These are phyloP conservation scores for Corniculantispora saksenae DNA, from an alignment of 2,329 filamentous ascomycete genomes.

Conservation along the genomic window DNA sequence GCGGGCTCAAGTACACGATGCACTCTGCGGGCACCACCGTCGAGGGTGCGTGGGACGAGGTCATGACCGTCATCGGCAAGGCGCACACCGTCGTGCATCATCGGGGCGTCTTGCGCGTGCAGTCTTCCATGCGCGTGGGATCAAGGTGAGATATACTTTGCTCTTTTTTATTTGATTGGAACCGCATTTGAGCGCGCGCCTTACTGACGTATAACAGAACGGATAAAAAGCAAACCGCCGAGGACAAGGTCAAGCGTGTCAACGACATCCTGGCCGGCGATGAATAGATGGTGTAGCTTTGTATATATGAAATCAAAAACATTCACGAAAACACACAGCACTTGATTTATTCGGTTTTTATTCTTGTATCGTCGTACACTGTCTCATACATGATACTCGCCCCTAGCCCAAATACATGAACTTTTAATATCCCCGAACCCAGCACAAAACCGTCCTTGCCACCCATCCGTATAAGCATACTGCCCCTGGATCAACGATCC, in stretches of 20 bases:
- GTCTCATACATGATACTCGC: neutral
- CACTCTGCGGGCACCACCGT: conserved; percentile 93
- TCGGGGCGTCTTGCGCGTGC: conserved; percentile 77
- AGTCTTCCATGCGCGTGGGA: conserved; percentile 85
- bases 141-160: conserved; percentile 56
- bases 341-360: neutral
- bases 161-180: neutral
- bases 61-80: conserved; percentile 83
- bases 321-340: neutral
- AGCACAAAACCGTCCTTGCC: neutral
- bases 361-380: conserved; percentile 7
- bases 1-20: conserved; percentile 82
- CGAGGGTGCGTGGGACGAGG: conserved; percentile 87
- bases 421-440: neutral
- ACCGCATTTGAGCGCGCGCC: neutral
- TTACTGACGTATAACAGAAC: conserved; percentile 53
- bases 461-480: neutral
- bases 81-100: conserved; percentile 77
- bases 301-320: neutral
- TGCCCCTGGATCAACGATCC: neutral
- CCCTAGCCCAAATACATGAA: conserved; percentile 5
- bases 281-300: neutral
- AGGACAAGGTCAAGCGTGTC: conserved; percentile 73
- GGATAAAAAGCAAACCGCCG: conserved; percentile 80
- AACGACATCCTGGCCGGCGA: conserved; percentile 48